These are phyloP conservation scores for Dovyalis caffra DNA, from an alignment of 345 rosid genomes.

Conservation along the genomic window DNA sequence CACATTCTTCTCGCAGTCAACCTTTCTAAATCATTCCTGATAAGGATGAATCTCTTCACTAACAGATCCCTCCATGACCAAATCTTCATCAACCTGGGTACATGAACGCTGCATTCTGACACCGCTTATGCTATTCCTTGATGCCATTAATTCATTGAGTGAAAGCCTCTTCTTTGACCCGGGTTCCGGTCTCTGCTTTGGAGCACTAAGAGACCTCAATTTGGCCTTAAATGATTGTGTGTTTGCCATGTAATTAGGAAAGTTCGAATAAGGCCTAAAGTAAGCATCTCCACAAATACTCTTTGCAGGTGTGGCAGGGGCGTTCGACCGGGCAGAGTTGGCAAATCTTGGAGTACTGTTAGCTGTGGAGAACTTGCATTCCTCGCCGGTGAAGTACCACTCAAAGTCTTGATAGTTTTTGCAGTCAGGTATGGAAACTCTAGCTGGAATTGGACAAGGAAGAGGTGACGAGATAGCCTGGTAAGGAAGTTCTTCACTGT, in stretches of 20 bases:
- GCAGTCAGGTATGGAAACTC: conserved; percentile 19
- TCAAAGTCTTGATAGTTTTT: conserved; percentile 14
- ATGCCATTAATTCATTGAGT: conserved; percentile 67
- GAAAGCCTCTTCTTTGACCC: conserved; percentile 47
- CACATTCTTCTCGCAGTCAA: neutral
- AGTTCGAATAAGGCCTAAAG: conserved; percentile 43
- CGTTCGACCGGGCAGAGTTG: conserved; percentile 15
- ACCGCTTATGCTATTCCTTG: conserved; percentile 79
- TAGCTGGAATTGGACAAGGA: conserved; percentile 24
- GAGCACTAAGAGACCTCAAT: conserved; percentile 81
- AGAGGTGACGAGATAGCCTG: conserved; percentile 28
- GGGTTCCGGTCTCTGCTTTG: conserved; percentile 81
- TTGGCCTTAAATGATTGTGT: conserved; percentile 80
- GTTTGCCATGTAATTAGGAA: conserved; percentile 82
- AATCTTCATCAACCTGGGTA: conserved; percentile 20
- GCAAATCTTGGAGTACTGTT: conserved; percentile 32
- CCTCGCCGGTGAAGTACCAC: conserved; percentile 29
- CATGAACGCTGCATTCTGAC: conserved; percentile 60
- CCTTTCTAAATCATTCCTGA: neutral
- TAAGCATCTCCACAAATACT: conserved; percentile 61
- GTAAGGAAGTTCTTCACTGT: conserved; percentile 20
- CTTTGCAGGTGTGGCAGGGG: conserved; percentile 60
- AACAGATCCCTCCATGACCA: neutral
- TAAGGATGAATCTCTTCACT: neutral
- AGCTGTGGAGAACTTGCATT: conserved; percentile 22